Conservation (phyloP, 2,329 filamentous ascomycete genomes). For the Microcyclosporella mali region DNA sequence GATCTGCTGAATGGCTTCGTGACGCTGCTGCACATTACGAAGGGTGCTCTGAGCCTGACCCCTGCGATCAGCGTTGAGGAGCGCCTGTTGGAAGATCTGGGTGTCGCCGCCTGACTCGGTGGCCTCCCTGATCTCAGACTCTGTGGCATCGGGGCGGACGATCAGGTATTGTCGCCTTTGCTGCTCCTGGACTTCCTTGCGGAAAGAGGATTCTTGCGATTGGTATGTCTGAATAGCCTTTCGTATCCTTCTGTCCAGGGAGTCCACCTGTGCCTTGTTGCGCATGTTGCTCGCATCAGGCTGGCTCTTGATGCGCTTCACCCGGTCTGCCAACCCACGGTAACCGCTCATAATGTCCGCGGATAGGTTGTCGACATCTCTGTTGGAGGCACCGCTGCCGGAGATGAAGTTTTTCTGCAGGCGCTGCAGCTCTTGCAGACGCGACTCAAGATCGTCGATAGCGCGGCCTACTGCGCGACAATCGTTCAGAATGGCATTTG, state of each 20-base stretch:
- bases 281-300: constrained; percentile 64
- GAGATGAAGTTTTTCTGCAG: constrained; percentile 67
- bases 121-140: constrained; percentile 69
- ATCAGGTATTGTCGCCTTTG: constrained; percentile 88
- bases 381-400: constrained; percentile 57
- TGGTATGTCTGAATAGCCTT: constrained; percentile 76
- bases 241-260: constrained; percentile 73
- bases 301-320: constrained; percentile 76
- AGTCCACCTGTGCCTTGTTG: constrained; percentile 74
- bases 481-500: constrained; percentile 76
- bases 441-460: constrained; percentile 66
- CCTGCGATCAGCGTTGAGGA: constrained; percentile 73
- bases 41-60: constrained; percentile 76
- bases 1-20: constrained; percentile 85
- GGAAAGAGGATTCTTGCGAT: constrained; percentile 70
- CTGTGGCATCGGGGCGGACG: constrained; percentile 62
- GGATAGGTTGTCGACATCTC: constrained; percentile 64
- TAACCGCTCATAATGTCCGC: constrained; percentile 79
- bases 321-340: constrained; percentile 68
- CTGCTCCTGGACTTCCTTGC: constrained; percentile 72
- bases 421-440: constrained; percentile 64
- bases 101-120: constrained; percentile 65
- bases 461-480: constrained; percentile 73
- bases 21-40: constrained; percentile 72
- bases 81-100: constrained; percentile 81